Evolutionary conservation across 805 yeast species (phyloP).

Genomic region (Candida methanosorbosa): DNA sequence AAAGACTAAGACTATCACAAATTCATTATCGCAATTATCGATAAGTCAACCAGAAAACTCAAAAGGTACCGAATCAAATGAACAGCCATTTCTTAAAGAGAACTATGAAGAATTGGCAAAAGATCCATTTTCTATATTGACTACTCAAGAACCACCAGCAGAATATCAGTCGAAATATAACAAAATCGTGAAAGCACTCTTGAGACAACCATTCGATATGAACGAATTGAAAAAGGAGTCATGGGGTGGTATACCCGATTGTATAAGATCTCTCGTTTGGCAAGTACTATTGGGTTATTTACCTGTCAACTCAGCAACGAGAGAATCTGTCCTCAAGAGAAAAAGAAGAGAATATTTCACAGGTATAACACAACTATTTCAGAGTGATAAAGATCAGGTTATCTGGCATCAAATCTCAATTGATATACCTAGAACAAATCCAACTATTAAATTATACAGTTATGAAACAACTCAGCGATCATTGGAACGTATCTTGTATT

Average conservation of each 20-base stretch:
- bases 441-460: conserved; percentile 67
- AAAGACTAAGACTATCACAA: conserved; percentile 8
- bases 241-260: conserved; percentile 91
- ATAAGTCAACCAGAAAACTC: no score
- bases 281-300: conserved; percentile 82
- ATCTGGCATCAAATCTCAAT: conserved; percentile 95
- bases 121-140: conserved; percentile 32
- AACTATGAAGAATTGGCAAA: conserved; percentile 29
- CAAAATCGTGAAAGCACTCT: conserved; percentile 57
- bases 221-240: conserved; percentile 67
- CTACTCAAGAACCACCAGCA: conserved; percentile 18
- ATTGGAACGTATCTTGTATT: conserved; percentile 69
- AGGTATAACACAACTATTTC: conserved; percentile 60
- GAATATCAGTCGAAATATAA: conserved; percentile 36
- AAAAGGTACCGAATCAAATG: conserved; percentile 9
- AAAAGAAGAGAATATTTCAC: conserved; percentile 82
- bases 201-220: conserved; percentile 49
- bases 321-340: conserved; percentile 58
- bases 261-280: conserved; percentile 80
- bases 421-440: conserved; percentile 92
- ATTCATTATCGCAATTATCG: no score
- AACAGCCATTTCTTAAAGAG: conserved; percentile 17
- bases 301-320: conserved; percentile 76
- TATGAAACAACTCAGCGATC: conserved; percentile 66
- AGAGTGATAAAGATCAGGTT: conserved; percentile 53